Evolutionary conservation across 441 rosid species (phyloP), one percentile per base, ranked within the genome.

Genomic region (Euphorbia celastroides): DNA sequence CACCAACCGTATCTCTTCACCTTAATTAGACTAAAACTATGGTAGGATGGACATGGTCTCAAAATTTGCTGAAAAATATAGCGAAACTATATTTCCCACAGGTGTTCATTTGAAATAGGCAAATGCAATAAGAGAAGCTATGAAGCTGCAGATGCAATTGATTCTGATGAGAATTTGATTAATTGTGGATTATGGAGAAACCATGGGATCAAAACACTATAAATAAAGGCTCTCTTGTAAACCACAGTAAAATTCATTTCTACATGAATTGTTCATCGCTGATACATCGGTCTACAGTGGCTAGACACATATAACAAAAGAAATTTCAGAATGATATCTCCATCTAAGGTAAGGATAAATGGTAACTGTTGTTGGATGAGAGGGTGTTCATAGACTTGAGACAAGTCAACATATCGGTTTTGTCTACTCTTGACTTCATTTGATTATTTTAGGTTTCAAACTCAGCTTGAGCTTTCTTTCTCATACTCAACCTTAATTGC

Each of bases 81-180:
- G n/a, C n/a, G n/a, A n/a, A n/a, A n/a, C n/a, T n/a, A n/a, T n/a
- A n/a, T n/a, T n/a, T n/a, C n/a, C n/a, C n/a, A n/a, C n/a, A n/a
- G n/a, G n/a, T n/a, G n/a, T n/a, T n/a, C n/a, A n/a, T n/a, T n/a
- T n/a, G n/a, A n/a, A n/a, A n/a, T 41, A 64, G 42, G 27, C 32
- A 61, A 60, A 36, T 42, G 66, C 59, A 65, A 30, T 50, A 68
- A 58, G 57, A 65, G 27, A 41, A n/a, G 27, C 25, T 20, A 10
- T 14, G 28, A 20, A 19, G 26, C 56, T 51, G 25, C 56, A 51
- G 56, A 20, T 66, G 64, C 48, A 59, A 60, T 60, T 66, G 62
- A 25, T 65, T 65, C 70, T n/a, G 41, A 19, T 20, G 44, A 41
- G 57, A 5, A 56, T n/a, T 11, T 27, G 7, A 26, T 42, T 67